Evolutionary conservation across 2,329 filamentous ascomycete species (phyloP), one percentile per base, ranked within the genome.

Genomic region (Lachnellula hyalina): DNA sequence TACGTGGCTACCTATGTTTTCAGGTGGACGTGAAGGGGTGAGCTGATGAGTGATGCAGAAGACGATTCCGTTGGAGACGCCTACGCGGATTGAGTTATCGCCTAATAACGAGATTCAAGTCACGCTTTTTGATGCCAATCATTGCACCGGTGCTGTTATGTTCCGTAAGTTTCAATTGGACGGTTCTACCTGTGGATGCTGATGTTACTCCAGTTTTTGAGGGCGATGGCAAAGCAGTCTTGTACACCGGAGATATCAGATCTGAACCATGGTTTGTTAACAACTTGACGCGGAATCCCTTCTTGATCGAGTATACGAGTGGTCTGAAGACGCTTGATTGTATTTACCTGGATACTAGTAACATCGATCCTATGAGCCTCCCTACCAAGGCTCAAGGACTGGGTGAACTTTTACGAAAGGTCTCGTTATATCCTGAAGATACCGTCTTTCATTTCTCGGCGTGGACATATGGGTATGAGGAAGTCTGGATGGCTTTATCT

Each of bases 381-480:
- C 78, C 80, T 19, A 76, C 79, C 0, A 86, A 96, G 67, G 84
- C 86, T 0, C 82, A 93, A 51, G 92, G 92, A 0, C 75, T 96
- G 11, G 74, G 74, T 1, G 89, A 96, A 65, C 77, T 96, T 0
- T 65, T 96, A 1, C 72, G 75, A 4, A 87, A 90, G 61, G 78
- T 96, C 0, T 70, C 73, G 0, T 67, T 73, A 23, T 96, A 93
- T 68, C 86, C 91, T 0, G 58, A 75, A 1, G 82, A 90, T 40
- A 96, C 90, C 0, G 70, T 87, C 0, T 96, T 96, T 65, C 88
- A 96, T 68, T 79, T 97, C 46, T 83, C 91, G 54, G 83, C 90
- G 0, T 96, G 92, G 91, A 96, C 93, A 0, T 94, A 94, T 67
- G 89, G 89, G 0, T 96, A 96, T 60, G 92, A 97, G 68, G 88